These are phyloP conservation scores for Candida tunisiensis DNA, from an alignment of 1,139 yeast species.

Conservation along the genomic window DNA sequence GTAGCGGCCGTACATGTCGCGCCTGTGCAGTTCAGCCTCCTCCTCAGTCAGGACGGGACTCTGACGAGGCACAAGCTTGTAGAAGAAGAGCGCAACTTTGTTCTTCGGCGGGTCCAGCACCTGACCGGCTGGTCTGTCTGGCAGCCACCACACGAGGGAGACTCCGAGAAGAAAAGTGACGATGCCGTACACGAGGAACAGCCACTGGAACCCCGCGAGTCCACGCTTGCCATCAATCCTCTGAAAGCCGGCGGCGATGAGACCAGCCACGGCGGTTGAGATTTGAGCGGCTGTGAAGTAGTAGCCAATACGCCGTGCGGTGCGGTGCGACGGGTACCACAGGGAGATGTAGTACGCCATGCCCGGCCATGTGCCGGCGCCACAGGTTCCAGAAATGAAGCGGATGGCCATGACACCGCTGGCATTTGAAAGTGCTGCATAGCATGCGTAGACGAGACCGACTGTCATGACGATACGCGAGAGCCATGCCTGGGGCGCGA, in stretches of 20 bases:
- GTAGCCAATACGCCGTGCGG: conserved; percentile 70
- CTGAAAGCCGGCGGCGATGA: conserved; percentile 78
- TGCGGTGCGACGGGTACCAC: conserved; percentile 75
- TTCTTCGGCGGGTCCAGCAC: conserved; percentile 3
- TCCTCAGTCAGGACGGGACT: conserved; percentile 9
- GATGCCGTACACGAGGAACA: conserved; percentile 61
- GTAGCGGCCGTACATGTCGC: conserved; percentile 43
- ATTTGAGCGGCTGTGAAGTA: conserved; percentile 86
- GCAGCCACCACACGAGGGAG: conserved; percentile 65
- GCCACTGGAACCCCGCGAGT: conserved; percentile 76
- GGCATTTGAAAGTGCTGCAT: conserved; percentile 35
- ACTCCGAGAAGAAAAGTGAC: conserved; percentile 56
- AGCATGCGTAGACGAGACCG: conserved; percentile 64
- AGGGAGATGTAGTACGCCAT: conserved; percentile 68
- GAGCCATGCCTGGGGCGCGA: conserved; percentile 77
- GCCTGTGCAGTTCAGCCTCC: conserved; percentile 41
- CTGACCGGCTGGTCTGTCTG: conserved; percentile 40
- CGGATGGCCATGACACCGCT: conserved; percentile 56
- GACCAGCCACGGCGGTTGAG: conserved; percentile 74
- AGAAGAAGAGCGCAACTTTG: conserved; percentile 1
- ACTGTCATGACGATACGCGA: conserved; percentile 63
- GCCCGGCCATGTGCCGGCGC: conserved; percentile 94
- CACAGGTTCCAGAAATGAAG: conserved; percentile 61
- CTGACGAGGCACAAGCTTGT: conserved; percentile 1
- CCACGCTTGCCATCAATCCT: conserved; percentile 61